Evolutionary conservation across 805 yeast species (phyloP).

Genomic region (Pichia ethanolica): DNA sequence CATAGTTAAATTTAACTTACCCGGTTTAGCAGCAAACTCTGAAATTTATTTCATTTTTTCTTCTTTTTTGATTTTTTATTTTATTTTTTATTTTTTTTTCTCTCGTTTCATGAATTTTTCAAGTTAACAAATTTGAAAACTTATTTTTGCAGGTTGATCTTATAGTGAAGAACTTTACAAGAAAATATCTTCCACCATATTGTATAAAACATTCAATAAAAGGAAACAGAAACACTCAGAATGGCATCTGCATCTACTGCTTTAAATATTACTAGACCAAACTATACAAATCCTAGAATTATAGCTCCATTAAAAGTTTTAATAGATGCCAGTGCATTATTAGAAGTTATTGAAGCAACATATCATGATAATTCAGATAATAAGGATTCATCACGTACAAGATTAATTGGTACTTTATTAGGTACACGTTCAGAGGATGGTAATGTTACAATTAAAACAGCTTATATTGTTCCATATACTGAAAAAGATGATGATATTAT

Average conservation of each 20-base stretch:
- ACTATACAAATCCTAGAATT: conserved; percentile 30
- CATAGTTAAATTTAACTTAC: no score
- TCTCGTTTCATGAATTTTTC: no score
- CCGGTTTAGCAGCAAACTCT: no score
- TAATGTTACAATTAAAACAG: conserved; percentile 60
- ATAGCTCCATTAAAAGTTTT: conserved; percentile 42
- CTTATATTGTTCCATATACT: conserved; percentile 74
- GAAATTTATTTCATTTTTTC: no score
- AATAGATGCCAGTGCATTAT: conserved; percentile 62
- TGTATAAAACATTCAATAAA: no score
- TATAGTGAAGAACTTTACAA: no score
- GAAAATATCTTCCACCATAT: no score
- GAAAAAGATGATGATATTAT: conserved; percentile 71
- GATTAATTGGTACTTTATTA: conserved; percentile 75
- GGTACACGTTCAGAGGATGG: conserved; percentile 85
- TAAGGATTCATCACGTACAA: conserved; percentile 34
- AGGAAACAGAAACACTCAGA: no score
- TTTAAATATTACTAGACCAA: conserved; percentile 39
- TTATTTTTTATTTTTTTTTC: no score
- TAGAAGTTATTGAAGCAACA: conserved; percentile 69
- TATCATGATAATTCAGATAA: conserved; percentile 39
- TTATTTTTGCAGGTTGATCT: no score
- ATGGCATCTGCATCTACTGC: conserved; percentile 15
- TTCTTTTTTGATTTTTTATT: no score
- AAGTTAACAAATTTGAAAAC: no score